These are phyloP conservation scores for Mitosporidium daphniae DNA, from an alignment of 371 early-diverging fungal genomes.

Conservation along the genomic window DNA sequence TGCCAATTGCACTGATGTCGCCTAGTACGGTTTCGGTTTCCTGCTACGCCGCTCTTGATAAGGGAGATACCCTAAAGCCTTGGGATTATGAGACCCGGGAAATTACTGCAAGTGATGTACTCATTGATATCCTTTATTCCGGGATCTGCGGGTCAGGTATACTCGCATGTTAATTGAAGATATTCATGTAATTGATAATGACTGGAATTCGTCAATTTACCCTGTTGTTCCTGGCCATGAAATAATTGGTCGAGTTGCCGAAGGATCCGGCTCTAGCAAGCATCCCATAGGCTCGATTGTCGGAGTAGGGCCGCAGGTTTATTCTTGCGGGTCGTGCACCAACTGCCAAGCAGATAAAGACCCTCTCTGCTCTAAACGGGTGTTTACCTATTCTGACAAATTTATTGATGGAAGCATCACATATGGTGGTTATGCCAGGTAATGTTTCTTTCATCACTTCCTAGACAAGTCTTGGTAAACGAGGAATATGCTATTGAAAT, in stretches of 20 bases:
- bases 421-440: conserved; percentile 24
- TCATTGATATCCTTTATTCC: conserved; percentile 15
- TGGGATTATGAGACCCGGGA: conserved; percentile 11
- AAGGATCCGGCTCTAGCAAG: not conserved
- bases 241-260: conserved; percentile 16
- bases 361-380: conserved; percentile 2
- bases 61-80: conserved; percentile 1
- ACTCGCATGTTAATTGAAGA: conserved; percentile 1
- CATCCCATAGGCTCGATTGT: conserved; percentile 23
- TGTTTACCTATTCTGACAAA: conserved; percentile 15
- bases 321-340: conserved; percentile 4
- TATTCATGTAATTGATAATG: conserved; percentile 9
- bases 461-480: conserved; percentile 9
- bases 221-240: conserved; percentile 41
- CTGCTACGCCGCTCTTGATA: conserved; percentile 2
- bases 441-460: conserved; percentile 5
- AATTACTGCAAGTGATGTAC: conserved; percentile 13
- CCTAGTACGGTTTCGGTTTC: not conserved
- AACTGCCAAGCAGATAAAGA: conserved; percentile 3
- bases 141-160: conserved; percentile 13
- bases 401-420: conserved; percentile 16
- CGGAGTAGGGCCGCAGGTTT: conserved; percentile 11
- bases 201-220: conserved; percentile 19
- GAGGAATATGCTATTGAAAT: conserved; percentile 16
- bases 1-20: not conserved